Base-by-base conservation (phyloP, 2,329 filamentous ascomycete genomes). In the Colletotrichum tropicale region DNA sequence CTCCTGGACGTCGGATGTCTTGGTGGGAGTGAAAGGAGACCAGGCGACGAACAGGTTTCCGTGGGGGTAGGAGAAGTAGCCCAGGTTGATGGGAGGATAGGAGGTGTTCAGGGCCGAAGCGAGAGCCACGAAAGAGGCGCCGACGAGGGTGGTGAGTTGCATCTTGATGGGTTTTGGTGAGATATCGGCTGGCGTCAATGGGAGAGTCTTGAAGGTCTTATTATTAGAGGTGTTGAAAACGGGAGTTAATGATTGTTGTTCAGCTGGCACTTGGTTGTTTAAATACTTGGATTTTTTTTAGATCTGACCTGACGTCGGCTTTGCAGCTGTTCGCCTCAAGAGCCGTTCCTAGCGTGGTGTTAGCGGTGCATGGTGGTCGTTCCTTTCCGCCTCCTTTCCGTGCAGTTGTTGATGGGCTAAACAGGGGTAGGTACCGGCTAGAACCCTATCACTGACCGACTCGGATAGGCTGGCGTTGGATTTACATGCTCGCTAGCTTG, bases 21-120 rank as follows among this genome's bases (percentile, higher is more conserved):
- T 64, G 15, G 73, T 75, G 12, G 73, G 70, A 6, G 70, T 73
- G 48, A 69, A 75, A 18, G 70, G 73, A 8, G 70, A 73, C 73
- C 73, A 75, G 21, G 73, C 73, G 28, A 75, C 10, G 48, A 69
- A 65, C 2, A 26, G 15, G 56, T 73, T 75, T 24, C 30, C 38
- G 28, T 68, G 73, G 1, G 48, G 56, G 34, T 21, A 64, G 16
- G 26, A 28, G 64, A 60, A 64, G 16, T 65, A 65, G 6, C 73
- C 70, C 9, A 75, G 34, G 64, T 73, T 75, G 58, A 75, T 73
- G 9, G 73, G 34, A n/a, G 73, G 70, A 28, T 66, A 48, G 5
- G 68, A 71, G 56, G 30, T 34, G 16, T 65, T 58, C 26, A 61
- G 12, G 55, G 69, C 69, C 16, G 69, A 58, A 10, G 69, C 56